Evolutionary conservation across 306 rosid species (phyloP).

Genomic region (Sicyos edulis): DNA sequence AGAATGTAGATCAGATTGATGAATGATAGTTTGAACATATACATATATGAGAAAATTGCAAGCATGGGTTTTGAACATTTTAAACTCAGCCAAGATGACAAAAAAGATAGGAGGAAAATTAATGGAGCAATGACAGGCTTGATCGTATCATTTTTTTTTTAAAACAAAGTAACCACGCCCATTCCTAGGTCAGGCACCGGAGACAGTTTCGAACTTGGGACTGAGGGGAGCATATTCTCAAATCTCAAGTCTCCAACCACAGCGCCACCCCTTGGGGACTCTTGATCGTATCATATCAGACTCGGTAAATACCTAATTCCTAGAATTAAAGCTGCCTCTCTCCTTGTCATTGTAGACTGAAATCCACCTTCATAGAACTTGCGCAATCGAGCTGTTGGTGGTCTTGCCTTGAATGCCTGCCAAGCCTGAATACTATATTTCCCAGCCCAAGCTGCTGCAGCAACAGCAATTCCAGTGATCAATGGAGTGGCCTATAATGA

Average conservation of each 20-base stretch:
- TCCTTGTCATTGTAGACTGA: constrained; percentile 56
- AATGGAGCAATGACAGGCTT: too few species aligned
- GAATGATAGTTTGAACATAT: not conserved
- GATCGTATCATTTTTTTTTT: too few species aligned
- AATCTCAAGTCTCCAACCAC: too few species aligned
- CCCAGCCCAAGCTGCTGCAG: constrained; percentile 83
- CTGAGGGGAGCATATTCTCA: too few species aligned
- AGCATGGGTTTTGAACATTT: not conserved
- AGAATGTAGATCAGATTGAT: not conserved
- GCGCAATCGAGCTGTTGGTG: constrained; percentile 39
- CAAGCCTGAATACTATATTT: constrained; percentile 61
- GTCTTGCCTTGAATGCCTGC: constrained; percentile 72
- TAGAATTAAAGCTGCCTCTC: constrained; percentile 76
- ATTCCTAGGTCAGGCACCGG: too few species aligned
- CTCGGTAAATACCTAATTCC: constrained; percentile 53
- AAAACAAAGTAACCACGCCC: too few species aligned
- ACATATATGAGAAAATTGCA: not conserved
- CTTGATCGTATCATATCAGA: not conserved
- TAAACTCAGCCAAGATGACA: not conserved
- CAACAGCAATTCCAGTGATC: constrained; percentile 56
- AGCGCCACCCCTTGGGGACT: too few species aligned
- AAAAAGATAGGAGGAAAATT: too few species aligned
- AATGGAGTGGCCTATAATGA: constrained; percentile 49
- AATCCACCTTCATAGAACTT: constrained; percentile 82
- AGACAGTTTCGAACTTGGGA: too few species aligned